phyloP scores from a whole-genome alignment of 495 filamentous ascomycete species.

The Paragyromitra xinjiangensis region DNA sequence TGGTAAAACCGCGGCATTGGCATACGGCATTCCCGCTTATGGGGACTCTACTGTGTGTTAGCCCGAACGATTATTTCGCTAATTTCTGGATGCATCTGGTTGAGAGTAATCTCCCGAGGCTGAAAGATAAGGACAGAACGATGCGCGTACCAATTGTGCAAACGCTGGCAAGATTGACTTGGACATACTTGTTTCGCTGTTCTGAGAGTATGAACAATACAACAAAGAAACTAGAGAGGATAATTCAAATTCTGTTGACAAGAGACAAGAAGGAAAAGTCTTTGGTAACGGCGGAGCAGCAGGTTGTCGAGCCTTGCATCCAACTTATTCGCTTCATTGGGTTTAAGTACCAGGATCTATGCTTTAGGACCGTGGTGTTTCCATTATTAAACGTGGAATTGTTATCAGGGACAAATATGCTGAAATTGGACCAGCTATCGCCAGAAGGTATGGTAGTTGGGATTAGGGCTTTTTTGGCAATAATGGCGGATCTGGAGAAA shows the following conservation, averaged over 20 bases:
- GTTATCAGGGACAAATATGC: conserved; percentile 78
- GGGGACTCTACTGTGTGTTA: conserved; percentile 84
- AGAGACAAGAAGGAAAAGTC: conserved; percentile 70
- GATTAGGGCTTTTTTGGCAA: conserved; percentile 88
- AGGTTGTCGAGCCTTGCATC: conserved; percentile 85
- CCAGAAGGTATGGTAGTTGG: conserved; percentile 96
- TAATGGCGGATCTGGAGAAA: conserved; percentile 93
- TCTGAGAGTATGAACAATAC: conserved; percentile 72
- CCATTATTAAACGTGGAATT: conserved; percentile 91
- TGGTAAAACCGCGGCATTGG: conserved; percentile 93
- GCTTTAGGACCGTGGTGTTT: conserved; percentile 90
- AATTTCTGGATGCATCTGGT: conserved; percentile 85
- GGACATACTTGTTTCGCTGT: conserved; percentile 92
- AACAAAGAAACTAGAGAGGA: conserved; percentile 83
- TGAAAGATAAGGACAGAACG: conserved; percentile 90
- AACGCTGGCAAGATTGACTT: conserved; percentile 89
- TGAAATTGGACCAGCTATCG: conserved; percentile 91
- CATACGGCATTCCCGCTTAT: conserved; percentile 82
- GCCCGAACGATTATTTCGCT: conserved; percentile 80
- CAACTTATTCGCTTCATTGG: conserved; percentile 95
- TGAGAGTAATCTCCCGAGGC: conserved; percentile 73
- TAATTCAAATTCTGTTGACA: conserved; percentile 79
- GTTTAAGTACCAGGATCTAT: conserved; percentile 89
- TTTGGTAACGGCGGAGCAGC: conserved; percentile 79
- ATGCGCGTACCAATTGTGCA: conserved; percentile 83